Evolutionary conservation across 139 green algal species (phyloP), one percentile per base, ranked within the genome.

Genomic region (Diplosphaera chodatii): DNA sequence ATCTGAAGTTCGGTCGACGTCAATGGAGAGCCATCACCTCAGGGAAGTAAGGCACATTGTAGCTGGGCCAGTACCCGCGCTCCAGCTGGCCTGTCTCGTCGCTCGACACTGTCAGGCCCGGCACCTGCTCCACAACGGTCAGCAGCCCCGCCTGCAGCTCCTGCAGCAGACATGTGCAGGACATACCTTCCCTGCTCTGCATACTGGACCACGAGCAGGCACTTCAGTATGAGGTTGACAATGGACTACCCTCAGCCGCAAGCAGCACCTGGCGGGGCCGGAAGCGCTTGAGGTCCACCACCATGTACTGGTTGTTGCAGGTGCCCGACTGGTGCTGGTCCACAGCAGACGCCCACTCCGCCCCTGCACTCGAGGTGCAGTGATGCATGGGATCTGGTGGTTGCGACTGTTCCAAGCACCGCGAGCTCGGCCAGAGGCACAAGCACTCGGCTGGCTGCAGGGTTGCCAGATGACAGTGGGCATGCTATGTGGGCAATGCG

Each of bases 261-360:
- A 48, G 8, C 48, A 34, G n/a, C 22, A 37, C 78, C 33, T 78
- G 31, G 18, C 88, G 80, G 1, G 86, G 85, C 8, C 16, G 74
- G 75, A 93, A 95, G 27, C 72, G 76, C 34, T 85, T 90, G 32
- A 93, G 71, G 70, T 95, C 88, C 28, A 93, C 75, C 23, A 94
- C 73, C 77, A 91, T 85, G 76, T 92, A 93, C 72, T 91, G 88
- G 74, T 91, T 91, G 78, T 93, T 93, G 81, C 93, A 89, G 31
- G 81, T 59, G 48, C 48, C 82, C 1, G 33, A 77, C 78, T 94
- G 91, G 66, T 87, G 71, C 0, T 66, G 75, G 20, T 68, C 70
- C 63, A 95, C 83, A 4, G 77, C 28, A 3, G 40, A 23, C 16
- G 74, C 72, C 87, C 88, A 93, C 41, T 82, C 74, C 56, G 79